Percentiles rank a stretch among this genome's conserved stretches.
phyloP scores from a whole-genome alignment of 2,329 filamentous ascomycete species.

The Diaporthe australafricana region DNA sequence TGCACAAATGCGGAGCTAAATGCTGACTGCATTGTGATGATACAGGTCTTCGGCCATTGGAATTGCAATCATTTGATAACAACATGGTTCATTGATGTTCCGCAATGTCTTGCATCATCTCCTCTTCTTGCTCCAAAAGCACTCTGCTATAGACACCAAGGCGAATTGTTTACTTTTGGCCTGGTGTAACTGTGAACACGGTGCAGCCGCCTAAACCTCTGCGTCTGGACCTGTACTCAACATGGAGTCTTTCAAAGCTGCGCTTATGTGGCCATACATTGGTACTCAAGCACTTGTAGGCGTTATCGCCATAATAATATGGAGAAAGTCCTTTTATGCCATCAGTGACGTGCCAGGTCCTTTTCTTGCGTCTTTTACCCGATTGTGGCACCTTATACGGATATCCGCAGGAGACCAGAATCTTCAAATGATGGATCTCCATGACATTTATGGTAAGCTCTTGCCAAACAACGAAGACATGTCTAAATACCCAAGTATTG shows the following conservation, averaged over 20 bases:
- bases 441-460: conserved; percentile 1
- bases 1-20: not conserved
- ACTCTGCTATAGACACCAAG: not conserved
- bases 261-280: not conserved
- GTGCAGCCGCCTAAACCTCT: not conserved
- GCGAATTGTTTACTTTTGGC: not conserved
- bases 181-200: not conserved
- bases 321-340: not conserved
- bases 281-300: not conserved
- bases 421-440: not conserved
- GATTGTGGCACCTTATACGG: conserved; percentile 3
- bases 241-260: not conserved
- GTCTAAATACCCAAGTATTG: not conserved
- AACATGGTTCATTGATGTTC: not conserved
- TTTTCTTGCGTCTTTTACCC: conserved; percentile 14
- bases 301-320: not conserved
- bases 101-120: not conserved
- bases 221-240: not conserved
- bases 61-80: not conserved
- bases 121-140: not conserved
- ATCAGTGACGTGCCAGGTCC: conserved; percentile 23
- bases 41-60: no score
- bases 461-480: not conserved
- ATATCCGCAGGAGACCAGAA: conserved; percentile 1
- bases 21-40: not conserved